A percentile compares a stretch with the other conserved stretches of the same genome.
Evolutionary conservation across 2,329 filamentous ascomycete species (phyloP).

Genomic region (Aspergillus novoparasiticus): DNA sequence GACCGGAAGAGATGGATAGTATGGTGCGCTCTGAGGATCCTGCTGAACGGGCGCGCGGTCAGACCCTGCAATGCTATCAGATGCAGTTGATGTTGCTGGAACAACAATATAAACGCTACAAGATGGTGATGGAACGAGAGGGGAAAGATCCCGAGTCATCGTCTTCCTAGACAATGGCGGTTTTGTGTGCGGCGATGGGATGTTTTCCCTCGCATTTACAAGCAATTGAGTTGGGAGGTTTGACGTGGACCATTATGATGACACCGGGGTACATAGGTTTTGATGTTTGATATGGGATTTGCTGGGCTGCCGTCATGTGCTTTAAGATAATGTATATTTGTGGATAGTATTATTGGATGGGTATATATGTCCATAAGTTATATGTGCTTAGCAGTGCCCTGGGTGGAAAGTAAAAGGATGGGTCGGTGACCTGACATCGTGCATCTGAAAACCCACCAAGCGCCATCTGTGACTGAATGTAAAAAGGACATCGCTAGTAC

Average conservation of each 20-base stretch:
- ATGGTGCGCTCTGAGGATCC: neutral
- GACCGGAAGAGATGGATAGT: neutral
- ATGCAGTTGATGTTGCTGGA: neutral
- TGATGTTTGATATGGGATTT: neutral
- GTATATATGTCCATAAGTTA: neutral
- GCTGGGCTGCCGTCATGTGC: neutral
- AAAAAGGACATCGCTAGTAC: neutral
- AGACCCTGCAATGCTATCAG: neutral
- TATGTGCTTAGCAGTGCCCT: neutral
- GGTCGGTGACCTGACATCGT: neutral
- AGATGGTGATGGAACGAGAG: neutral
- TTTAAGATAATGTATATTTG: neutral
- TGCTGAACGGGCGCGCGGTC: neutral
- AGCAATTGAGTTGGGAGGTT: neutral
- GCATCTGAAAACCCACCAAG: neutral
- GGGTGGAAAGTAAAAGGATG: neutral
- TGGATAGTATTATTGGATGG: neutral
- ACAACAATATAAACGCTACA: neutral
- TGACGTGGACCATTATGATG: no score
- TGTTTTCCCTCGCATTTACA: no score
- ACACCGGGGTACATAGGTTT: neutral
- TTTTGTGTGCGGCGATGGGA: neutral
- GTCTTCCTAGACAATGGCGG: neutral
- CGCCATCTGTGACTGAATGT: neutral
- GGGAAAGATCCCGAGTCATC: neutral